A percentile compares a stretch with the other conserved stretches of the same genome.
phyloP scores from a whole-genome alignment of 2,329 filamentous ascomycete genomes.

The Fusarium compactum region DNA sequence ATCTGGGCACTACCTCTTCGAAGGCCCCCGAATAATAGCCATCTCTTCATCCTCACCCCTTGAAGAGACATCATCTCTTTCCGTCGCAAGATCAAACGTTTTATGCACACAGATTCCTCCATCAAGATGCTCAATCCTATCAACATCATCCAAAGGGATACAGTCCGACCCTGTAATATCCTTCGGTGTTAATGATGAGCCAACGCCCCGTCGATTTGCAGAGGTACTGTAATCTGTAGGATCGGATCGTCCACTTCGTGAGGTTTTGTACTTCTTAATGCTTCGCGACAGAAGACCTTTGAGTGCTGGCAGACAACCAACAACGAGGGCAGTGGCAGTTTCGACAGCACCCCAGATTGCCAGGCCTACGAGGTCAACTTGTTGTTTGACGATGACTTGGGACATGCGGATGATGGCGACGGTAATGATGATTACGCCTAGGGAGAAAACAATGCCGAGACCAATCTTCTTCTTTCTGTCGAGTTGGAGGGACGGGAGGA shows the following conservation, averaged over 20 bases:
- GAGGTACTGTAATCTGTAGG: constrained; percentile 11
- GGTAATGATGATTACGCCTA: constrained; percentile 23
- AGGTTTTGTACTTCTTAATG: constrained; percentile 19
- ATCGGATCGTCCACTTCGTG: constrained; percentile 12
- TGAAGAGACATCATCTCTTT: constrained; percentile 9
- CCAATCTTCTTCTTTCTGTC: constrained; percentile 29
- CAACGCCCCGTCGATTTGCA: constrained; percentile 6
- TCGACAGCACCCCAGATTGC: constrained; percentile 30
- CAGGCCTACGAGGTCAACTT: constrained; percentile 24
- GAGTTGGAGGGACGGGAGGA: constrained; percentile 24
- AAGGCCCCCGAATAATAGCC: not conserved
- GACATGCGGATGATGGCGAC: constrained; percentile 28
- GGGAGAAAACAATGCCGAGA: constrained; percentile 17
- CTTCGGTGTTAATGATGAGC: constrained; percentile 8
- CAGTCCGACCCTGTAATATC: constrained; percentile 4
- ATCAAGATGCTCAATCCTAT: constrained; percentile 1
- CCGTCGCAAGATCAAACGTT: constrained; percentile 3
- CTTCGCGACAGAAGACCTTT: constrained; percentile 20
- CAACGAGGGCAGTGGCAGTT: constrained; percentile 27
- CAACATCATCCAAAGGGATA: constrained; percentile 13
- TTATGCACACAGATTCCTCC: constrained; percentile 30
- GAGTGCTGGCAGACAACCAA: constrained; percentile 20
- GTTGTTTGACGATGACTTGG: constrained; percentile 18
- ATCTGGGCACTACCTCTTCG: not conserved
- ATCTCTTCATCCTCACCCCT: constrained; percentile 15